Conservation (phyloP, 2,329 filamentous ascomycete genomes). For the Pyrenophora teres region DNA sequence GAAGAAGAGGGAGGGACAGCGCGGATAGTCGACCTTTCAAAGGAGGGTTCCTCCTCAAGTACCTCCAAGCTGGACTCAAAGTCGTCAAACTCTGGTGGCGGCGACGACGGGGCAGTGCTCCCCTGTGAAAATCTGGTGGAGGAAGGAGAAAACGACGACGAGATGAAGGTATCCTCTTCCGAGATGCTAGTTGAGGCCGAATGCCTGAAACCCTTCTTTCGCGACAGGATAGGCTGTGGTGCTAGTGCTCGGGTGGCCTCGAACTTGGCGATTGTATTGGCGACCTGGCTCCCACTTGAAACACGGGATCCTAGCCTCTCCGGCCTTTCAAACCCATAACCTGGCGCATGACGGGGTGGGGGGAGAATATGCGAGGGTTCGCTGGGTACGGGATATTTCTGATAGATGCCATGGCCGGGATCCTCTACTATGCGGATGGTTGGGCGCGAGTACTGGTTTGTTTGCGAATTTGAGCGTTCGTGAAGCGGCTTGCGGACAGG, state of each 20-base stretch:
- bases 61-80: slow-evolving; percentile 40
- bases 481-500: slow-evolving; percentile 45
- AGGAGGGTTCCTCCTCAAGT: slow-evolving; percentile 41
- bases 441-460: slow-evolving; percentile 45
- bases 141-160: slow-evolving; percentile 44
- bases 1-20: slow-evolving; percentile 47
- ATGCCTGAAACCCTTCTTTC: slow-evolving; percentile 43
- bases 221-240: slow-evolving; percentile 40
- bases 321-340: slow-evolving; percentile 47
- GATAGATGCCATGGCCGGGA: slow-evolving; percentile 42
- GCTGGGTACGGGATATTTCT: slow-evolving; percentile 48
- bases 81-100: slow-evolving; percentile 35
- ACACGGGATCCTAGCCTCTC: slow-evolving; percentile 45
- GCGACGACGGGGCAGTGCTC: slow-evolving; percentile 47
- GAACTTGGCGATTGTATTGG: slow-evolving; percentile 47
- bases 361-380: slow-evolving; percentile 48
- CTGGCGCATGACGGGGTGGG: slow-evolving; percentile 45
- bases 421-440: slow-evolving; percentile 50
- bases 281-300: slow-evolving; percentile 46
- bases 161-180: slow-evolving; percentile 46
- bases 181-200: slow-evolving; percentile 47
- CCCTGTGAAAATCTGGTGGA: slow-evolving; percentile 47
- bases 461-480: slow-evolving; percentile 45
- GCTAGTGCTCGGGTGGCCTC: slow-evolving; percentile 41
- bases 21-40: slow-evolving; percentile 42